A percentile compares a stretch with the other conserved stretches of the same genome.
These are phyloP conservation scores for Eruca vesicaria DNA, from an alignment of 441 rosid genomes.

Conservation along the genomic window DNA sequence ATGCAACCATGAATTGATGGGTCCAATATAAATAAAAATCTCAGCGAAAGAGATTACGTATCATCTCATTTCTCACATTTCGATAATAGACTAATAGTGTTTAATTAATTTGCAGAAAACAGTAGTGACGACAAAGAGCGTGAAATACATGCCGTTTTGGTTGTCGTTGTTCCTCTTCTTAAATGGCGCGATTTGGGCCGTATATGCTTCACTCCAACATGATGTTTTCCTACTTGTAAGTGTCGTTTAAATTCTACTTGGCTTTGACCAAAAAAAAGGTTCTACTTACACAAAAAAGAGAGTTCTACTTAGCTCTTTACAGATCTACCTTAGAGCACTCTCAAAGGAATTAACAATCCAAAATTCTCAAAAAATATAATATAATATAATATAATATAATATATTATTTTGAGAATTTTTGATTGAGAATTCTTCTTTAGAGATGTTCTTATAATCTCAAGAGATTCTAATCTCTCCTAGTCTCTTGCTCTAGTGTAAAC, in stretches of 20 bases:
- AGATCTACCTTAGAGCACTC: too few relatives aligned
- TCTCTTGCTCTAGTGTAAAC: neutral
- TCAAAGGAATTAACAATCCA: too few relatives aligned
- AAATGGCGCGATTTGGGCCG: slow-evolving; percentile 63
- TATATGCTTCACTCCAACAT: slow-evolving; percentile 58
- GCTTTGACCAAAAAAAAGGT: too few relatives aligned
- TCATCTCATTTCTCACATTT: neutral
- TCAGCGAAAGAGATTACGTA: neutral
- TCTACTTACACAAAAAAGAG: too few relatives aligned
- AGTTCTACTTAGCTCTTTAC: too few relatives aligned
- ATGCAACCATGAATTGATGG: slow-evolving; percentile 10
- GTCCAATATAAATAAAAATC: slow-evolving; percentile 10
- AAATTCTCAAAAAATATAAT: too few relatives aligned
- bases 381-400: too few relatives aligned
- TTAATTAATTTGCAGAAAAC: slow-evolving; percentile 50
- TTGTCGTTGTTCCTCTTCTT: slow-evolving; percentile 68
- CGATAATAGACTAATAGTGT: neutral
- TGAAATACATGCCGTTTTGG: slow-evolving; percentile 76
- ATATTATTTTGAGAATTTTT: too few relatives aligned
- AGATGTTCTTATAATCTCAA: neutral
- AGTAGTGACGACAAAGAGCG: slow-evolving; percentile 65
- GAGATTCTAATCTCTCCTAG: neutral
- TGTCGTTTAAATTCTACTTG: neutral
- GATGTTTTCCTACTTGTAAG: slow-evolving; percentile 67
- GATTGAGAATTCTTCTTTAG: too few relatives aligned